Conservation (phyloP, 345 rosid genomes). For the Sapria himalayana region DNA sequence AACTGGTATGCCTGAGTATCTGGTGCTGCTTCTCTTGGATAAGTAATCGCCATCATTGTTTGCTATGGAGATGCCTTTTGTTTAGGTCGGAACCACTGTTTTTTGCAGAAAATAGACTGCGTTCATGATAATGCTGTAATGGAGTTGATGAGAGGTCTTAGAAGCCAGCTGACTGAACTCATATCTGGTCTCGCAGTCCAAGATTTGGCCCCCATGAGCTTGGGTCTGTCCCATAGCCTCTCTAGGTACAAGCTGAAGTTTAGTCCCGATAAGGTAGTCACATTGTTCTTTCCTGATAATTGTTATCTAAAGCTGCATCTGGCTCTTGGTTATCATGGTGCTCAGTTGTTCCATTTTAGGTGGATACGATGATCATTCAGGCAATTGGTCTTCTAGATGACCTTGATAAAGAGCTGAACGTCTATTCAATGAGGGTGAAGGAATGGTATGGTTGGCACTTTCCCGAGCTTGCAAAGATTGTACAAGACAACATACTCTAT, state of each 20-base stretch:
- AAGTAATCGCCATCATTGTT: neutral
- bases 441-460: constrained; percentile 99
- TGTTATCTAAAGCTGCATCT: too few species aligned
- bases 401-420: constrained; percentile 87
- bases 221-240: constrained; percentile 82
- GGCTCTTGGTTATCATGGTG: too few species aligned
- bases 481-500: constrained; percentile 58
- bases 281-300: neutral
- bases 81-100: constrained; percentile 5
- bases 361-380: constrained; percentile 92
- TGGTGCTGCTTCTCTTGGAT: neutral
- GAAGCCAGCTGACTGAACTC: constrained; percentile 76
- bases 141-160: constrained; percentile 78
- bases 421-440: constrained; percentile 76
- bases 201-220: constrained; percentile 88
- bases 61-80: neutral
- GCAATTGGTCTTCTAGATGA: constrained; percentile 90
- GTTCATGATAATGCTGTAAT: constrained; percentile 73
- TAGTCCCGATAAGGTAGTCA: constrained; percentile 79
- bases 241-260: constrained; percentile 84
- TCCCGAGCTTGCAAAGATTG: constrained; percentile 85
- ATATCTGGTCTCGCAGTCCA: constrained; percentile 53
- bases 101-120: constrained; percentile 66
- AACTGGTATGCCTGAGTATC: constrained; percentile 25
- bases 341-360: constrained; percentile 20